Conservation (phyloP, 140 eudicot species). For the Artemisia princeps region DNA sequence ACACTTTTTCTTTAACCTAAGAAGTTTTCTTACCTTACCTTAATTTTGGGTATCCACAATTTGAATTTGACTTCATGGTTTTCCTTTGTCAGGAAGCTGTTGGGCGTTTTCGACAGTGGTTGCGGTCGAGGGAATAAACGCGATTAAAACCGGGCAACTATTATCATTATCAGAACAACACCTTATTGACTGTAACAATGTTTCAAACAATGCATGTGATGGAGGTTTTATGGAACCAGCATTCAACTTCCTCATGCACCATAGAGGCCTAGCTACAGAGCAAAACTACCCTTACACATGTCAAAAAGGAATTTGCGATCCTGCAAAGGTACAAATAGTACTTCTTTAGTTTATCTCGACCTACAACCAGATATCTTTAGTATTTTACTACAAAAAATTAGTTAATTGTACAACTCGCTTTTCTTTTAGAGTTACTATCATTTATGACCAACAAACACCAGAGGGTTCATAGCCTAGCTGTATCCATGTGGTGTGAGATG, state of each 20-base stretch:
- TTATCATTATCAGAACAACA: slow-evolving; percentile 73
- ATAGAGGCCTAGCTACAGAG: slow-evolving; percentile 72
- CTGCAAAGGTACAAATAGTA: slow-evolving; percentile 17
- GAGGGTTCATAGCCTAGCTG: no score
- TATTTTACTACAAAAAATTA: no score
- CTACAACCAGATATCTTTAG: not conserved
- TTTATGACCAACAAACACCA: no score
- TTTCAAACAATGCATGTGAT: slow-evolving; percentile 42
- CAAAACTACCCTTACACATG: slow-evolving; percentile 56
- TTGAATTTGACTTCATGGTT: slow-evolving; percentile 1
- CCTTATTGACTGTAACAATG: slow-evolving; percentile 57
- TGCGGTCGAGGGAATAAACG: slow-evolving; percentile 67
- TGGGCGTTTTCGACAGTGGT: slow-evolving; percentile 82
- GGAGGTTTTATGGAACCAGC: slow-evolving; percentile 81
- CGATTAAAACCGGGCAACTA: slow-evolving; percentile 45
- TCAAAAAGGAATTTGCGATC: slow-evolving; percentile 42
- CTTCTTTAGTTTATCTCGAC: not conserved
- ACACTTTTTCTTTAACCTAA: no score
- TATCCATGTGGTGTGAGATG: no score
- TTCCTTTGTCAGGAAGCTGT: slow-evolving; percentile 40
- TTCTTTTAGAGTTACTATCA: no score
- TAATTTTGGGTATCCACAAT: not conserved
- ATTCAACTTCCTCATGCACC: slow-evolving; percentile 41
- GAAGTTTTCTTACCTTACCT: no score
- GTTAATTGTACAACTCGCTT: not conserved